These are phyloP conservation scores for Camelina sativa DNA, from an alignment of 345 rosid species.

Conservation along the genomic window DNA sequence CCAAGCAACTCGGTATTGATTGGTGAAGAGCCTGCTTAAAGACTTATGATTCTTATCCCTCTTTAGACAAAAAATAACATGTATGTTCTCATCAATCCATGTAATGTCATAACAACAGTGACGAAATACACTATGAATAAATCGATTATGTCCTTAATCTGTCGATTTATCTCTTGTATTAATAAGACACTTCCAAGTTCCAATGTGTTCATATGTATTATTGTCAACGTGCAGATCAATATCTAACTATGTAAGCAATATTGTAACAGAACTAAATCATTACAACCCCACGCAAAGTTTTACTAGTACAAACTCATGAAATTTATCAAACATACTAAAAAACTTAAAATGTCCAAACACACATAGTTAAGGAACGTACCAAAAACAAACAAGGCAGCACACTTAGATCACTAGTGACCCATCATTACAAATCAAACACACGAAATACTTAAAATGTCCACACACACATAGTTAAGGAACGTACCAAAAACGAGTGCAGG, in stretches of 20 bases:
- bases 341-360: not conserved
- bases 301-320: too few relatives aligned
- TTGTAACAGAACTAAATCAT: too few relatives aligned
- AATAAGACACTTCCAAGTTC: not conserved
- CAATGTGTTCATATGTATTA: not conserved
- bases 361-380: not conserved
- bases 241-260: not conserved
- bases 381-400: not conserved
- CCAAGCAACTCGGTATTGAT: constrained; percentile 80
- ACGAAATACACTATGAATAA: constrained; percentile 6
- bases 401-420: not conserved
- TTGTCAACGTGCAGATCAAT: too few relatives aligned
- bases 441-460: too few relatives aligned
- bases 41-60: not conserved
- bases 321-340: not conserved
- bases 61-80: constrained; percentile 19
- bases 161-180: constrained; percentile 7
- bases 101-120: constrained; percentile 16
- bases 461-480: too few relatives aligned
- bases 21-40: constrained; percentile 55
- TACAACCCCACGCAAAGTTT: too few relatives aligned
- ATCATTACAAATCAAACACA: constrained; percentile 10
- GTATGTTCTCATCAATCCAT: not conserved
- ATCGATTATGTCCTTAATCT: not conserved
- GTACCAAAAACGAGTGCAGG: constrained; percentile 56